Base-by-base conservation (phyloP, 2,329 filamentous ascomycete genomes). In the Scorias spongiosa region DNA sequence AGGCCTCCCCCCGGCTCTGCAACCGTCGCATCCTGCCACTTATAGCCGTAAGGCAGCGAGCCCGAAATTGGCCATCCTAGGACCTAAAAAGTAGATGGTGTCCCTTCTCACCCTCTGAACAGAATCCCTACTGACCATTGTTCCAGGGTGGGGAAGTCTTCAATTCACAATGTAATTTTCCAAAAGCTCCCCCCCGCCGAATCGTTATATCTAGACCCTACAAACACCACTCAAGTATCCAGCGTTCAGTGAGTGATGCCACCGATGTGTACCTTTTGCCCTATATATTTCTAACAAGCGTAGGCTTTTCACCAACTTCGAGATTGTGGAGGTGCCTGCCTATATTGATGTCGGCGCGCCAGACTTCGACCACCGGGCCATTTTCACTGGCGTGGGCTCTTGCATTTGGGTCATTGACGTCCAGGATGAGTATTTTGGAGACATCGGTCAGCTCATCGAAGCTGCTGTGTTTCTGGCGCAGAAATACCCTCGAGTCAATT, bases 371-470 rank as follows among this genome's bases (percentile, higher is more conserved):
- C 81, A 91, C 49, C 86, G 93, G 54, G 81, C 84, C 57, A 89
- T 96, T 56, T 98, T 98, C 63, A 84, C 86, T 52, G 87, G 89
- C 57, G 85, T 93, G 12, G 91, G 91, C 15, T 88, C 91, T 11
- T 70, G 98, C 11, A 93, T 98, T 49, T 98, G 91, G 89, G 89
- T 98, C 47, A 93, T 98, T 46, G 91, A 98, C 60, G 89, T 91
- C 0, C 91, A 98, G 64, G 91, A 98, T 59, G 91, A 98, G 62
- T 98, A 96, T 59, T 76, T 94, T 44, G 87, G 95, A 61, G 84
- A 88, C 14, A 84, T 98, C 40, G 77, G 78, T 43, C 80, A 85
- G 8, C 76, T 98, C 26, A 93, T 94, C 63, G 72, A 78, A 44
- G 94, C 88, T 7, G 93, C 96, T 49, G 71, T 95, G 46, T 84